Conservation (phyloP, 768 basidiomycete genomes). For the Hortiboletus campestris region DNA sequence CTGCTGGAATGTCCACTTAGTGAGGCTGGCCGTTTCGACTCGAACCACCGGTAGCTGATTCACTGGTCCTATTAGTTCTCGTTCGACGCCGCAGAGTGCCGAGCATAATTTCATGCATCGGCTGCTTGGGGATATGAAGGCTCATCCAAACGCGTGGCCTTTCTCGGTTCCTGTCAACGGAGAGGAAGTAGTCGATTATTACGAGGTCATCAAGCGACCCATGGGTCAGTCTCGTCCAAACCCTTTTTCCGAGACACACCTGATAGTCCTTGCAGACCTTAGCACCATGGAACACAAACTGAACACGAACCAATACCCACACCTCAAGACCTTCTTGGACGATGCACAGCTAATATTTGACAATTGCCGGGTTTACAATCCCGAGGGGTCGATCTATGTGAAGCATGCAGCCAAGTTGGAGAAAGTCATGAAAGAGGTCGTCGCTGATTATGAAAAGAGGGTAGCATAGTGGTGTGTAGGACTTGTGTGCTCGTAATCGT, state of each 20-base stretch:
- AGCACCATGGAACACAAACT: slow-evolving; percentile 86
- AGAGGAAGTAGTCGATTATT: slow-evolving; percentile 84
- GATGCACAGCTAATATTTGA: slow-evolving; percentile 86
- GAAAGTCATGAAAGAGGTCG: slow-evolving; percentile 62
- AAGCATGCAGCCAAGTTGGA: slow-evolving; percentile 86
- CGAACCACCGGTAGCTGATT: neutral
- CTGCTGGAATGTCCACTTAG: slow-evolving; percentile 73
- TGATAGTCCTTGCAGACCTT: slow-evolving; percentile 55
- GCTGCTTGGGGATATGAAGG: slow-evolving; percentile 74
- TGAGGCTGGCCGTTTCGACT: slow-evolving; percentile 35
- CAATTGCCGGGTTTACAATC: slow-evolving; percentile 89
- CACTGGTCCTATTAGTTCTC: slow-evolving; percentile 26
- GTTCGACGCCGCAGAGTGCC: slow-evolving; percentile 48
- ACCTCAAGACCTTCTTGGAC: slow-evolving; percentile 68
- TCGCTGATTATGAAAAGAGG: slow-evolving; percentile 31
- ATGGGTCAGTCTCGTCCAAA: slow-evolving; percentile 67
- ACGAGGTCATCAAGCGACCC: slow-evolving; percentile 82
- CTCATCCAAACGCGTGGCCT: slow-evolving; percentile 82
- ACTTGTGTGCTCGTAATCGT: neutral
- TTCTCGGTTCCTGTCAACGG: slow-evolving; percentile 79
- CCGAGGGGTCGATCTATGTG: slow-evolving; percentile 72
- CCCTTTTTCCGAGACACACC: neutral
- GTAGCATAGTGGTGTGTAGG: slow-evolving; percentile 6
- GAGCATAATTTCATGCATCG: slow-evolving; percentile 71
- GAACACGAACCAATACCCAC: slow-evolving; percentile 78